A percentile compares a stretch with the other conserved stretches of the same genome.
Evolutionary conservation across 2,329 filamentous ascomycete species (phyloP).

Genomic region (Fusarium transvaalense): DNA sequence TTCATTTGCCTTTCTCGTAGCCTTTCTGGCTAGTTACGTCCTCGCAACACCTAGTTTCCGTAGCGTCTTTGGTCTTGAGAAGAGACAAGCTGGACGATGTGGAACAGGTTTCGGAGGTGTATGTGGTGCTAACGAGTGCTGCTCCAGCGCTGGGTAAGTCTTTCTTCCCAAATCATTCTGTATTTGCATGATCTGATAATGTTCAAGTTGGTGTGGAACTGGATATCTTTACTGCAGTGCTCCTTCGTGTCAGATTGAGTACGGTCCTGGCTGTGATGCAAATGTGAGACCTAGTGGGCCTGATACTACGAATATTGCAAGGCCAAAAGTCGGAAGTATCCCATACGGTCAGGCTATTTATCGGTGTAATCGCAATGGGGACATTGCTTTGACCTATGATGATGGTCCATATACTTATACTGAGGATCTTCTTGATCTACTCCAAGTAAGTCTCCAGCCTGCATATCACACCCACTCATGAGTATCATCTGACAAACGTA

Average conservation of each 20-base stretch:
- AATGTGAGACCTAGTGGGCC: slow-evolving; percentile 65
- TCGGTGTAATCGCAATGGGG: slow-evolving; percentile 52
- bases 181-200: background rate
- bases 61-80: slow-evolving; percentile 14
- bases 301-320: slow-evolving; percentile 65
- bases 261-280: slow-evolving; percentile 71
- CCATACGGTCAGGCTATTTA: slow-evolving; percentile 68
- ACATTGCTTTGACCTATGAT: slow-evolving; percentile 61
- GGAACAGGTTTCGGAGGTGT: slow-evolving; percentile 53
- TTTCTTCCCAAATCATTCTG: too few species aligned
- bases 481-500: slow-evolving; percentile 16
- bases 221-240: slow-evolving; percentile 68
- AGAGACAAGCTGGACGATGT: slow-evolving; percentile 57
- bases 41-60: slow-evolving; percentile 1
- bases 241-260: slow-evolving; percentile 72
- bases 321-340: slow-evolving; percentile 66
- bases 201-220: slow-evolving; percentile 66
- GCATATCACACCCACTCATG: background rate
- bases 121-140: slow-evolving; percentile 55
- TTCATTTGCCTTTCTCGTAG: slow-evolving; percentile 4
- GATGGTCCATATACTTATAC: slow-evolving; percentile 62
- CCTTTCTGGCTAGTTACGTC: slow-evolving; percentile 10
- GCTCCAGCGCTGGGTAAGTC: slow-evolving; percentile 58
- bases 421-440: slow-evolving; percentile 55
- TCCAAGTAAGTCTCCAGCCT: slow-evolving; percentile 38